Percentiles rank a stretch among this genome's conserved stretches.
Conservation (phyloP, 345 rosid genomes). For the Microthlaspi erraticum region DNA sequence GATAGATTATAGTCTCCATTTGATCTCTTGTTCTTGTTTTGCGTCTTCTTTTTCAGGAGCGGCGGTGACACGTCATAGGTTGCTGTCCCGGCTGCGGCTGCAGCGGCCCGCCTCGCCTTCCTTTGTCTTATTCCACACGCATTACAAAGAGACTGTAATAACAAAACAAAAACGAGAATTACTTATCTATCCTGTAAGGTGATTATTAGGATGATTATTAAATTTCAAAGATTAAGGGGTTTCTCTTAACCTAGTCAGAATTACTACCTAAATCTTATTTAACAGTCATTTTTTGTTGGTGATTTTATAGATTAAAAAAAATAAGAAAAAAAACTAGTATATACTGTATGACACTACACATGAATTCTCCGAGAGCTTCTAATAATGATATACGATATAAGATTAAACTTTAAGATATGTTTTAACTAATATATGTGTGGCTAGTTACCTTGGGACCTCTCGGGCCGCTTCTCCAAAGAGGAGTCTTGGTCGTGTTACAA, state of each 20-base stretch:
- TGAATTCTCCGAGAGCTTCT: constrained; percentile 1
- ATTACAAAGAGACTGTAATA: constrained; percentile 83
- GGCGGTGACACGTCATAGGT: constrained; percentile 9
- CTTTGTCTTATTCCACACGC: constrained; percentile 95
- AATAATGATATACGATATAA: background rate
- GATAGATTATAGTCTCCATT: background rate
- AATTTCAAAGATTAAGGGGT: background rate
- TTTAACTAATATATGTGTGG: background rate
- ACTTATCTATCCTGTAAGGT: background rate
- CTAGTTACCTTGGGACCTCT: constrained; percentile 85
- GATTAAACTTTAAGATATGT: background rate
- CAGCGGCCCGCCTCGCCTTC: constrained; percentile 81
- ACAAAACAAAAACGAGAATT: background rate
- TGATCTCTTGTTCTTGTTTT: constrained; percentile 38
- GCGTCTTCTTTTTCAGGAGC: constrained; percentile 28
- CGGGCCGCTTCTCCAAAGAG: constrained; percentile 97
- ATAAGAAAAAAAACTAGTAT: too few species aligned
- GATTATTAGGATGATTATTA: background rate
- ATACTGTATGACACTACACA: too few species aligned
- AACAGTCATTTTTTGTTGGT: background rate
- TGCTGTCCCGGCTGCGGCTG: constrained; percentile 52
- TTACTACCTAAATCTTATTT: background rate
- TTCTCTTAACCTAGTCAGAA: background rate
- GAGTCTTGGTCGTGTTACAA: constrained; percentile 93
- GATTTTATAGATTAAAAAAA: background rate